These are phyloP conservation scores for Astrocystis sublimbata DNA, from an alignment of 495 filamentous ascomycete genomes.

Conservation along the genomic window DNA sequence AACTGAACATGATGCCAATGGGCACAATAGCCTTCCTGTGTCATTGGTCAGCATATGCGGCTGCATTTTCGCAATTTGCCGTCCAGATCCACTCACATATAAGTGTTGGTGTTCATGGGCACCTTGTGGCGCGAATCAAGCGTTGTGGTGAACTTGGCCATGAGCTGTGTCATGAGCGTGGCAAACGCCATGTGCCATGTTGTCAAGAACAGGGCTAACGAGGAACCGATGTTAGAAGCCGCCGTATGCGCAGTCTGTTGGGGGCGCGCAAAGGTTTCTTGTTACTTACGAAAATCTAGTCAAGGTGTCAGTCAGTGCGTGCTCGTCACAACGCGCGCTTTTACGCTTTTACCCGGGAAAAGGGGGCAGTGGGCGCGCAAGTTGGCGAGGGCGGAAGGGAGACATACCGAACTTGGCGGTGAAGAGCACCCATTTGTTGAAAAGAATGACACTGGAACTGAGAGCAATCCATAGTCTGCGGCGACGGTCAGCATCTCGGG, in stretches of 20 bases:
- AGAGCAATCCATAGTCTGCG: slow-evolving; percentile 73
- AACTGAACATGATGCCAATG: slow-evolving; percentile 85
- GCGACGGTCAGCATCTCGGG: slow-evolving; percentile 1
- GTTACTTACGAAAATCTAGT: slow-evolving; percentile 19
- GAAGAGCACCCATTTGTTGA: slow-evolving; percentile 84
- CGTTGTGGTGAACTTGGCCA: slow-evolving; percentile 68
- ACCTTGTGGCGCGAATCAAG: slow-evolving; percentile 75
- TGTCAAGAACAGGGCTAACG: slow-evolving; percentile 63
- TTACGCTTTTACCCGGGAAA: neutral
- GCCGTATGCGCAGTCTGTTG: neutral
- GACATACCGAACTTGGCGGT: slow-evolving; percentile 70
- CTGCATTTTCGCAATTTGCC: slow-evolving; percentile 22
- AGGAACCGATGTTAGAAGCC: slow-evolving; percentile 24
- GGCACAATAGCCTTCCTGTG: slow-evolving; percentile 86
- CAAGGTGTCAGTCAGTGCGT: slow-evolving; percentile 6
- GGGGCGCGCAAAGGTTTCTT: slow-evolving; percentile 35
- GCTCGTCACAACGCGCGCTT: neutral
- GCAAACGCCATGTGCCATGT: slow-evolving; percentile 81
- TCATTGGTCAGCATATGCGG: slow-evolving; percentile 81
- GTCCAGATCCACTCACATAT: slow-evolving; percentile 52
- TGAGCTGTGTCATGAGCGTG: slow-evolving; percentile 73
- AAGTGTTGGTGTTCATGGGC: slow-evolving; percentile 75
- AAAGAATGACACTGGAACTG: slow-evolving; percentile 78
- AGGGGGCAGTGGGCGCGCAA: neutral
- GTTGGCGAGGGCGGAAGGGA: neutral